Conservation (phyloP, 2,329 filamentous ascomycete genomes). For the Dactylonectria estremocensis region DNA sequence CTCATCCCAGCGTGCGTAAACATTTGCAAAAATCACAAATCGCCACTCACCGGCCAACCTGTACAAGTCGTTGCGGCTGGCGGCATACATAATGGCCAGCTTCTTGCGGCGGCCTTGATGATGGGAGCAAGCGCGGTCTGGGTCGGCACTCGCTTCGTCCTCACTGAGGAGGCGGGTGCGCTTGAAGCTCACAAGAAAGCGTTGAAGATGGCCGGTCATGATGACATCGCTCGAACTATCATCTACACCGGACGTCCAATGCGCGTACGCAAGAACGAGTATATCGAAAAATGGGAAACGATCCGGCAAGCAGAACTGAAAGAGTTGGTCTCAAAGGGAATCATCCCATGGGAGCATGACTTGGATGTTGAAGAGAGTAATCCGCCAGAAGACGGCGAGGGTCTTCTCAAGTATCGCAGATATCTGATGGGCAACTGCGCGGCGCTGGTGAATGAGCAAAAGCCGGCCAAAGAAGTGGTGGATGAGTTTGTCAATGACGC, state of each 20-base stretch:
- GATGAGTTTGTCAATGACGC: constrained; percentile 94
- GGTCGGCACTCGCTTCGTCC: constrained; percentile 96
- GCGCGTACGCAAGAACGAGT: constrained; percentile 92
- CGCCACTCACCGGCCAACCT: constrained; percentile 86
- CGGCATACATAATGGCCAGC: constrained; percentile 93
- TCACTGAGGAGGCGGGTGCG: constrained; percentile 94
- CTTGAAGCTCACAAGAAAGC: constrained; percentile 96
- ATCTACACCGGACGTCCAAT: constrained; percentile 98
- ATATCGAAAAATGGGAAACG: constrained; percentile 96
- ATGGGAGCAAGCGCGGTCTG: constrained; percentile 94
- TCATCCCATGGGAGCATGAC: constrained; percentile 94
- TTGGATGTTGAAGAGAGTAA: constrained; percentile 83
- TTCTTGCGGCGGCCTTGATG: constrained; percentile 90
- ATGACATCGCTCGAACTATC: constrained; percentile 96
- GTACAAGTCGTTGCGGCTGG: constrained; percentile 95
- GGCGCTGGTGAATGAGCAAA: constrained; percentile 93
- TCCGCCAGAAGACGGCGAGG: constrained; percentile 72
- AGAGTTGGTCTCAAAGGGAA: constrained; percentile 88
- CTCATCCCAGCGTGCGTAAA: constrained; percentile 94
- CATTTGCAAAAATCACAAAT: constrained; percentile 84
- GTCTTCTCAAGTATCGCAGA: constrained; percentile 91
- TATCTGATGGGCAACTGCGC: constrained; percentile 98
- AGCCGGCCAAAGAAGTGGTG: constrained; percentile 90
- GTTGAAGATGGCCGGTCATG: constrained; percentile 90
- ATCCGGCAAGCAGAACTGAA: constrained; percentile 93